Evolutionary conservation across 1,284 basidiomycete species (phyloP), one percentile per base, ranked within the genome.

Genomic region (Rhodotorula glutinis): DNA sequence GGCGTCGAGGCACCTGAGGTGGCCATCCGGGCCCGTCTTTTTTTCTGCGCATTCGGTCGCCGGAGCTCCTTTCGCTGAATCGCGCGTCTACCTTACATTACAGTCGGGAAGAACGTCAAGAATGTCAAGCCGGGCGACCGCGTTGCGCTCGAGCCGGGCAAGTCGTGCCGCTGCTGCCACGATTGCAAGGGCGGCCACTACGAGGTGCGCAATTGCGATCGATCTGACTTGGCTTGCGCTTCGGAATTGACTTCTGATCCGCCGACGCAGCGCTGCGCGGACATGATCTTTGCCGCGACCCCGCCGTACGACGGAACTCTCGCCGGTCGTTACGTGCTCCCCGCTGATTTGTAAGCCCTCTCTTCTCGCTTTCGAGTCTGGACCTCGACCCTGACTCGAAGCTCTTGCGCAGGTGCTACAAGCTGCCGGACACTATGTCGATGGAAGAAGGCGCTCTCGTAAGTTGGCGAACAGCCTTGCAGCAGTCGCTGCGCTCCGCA

Each of bases 301-400:
- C 92, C 92, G 60, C 91, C 92, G 0, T 86, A 88, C 76, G 90
- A 94, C 75, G 92, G 92, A 55, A 94, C 92, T 21, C 84, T 95
- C 19, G 84, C 83, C 55, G 86, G 90, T 41, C 94, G 73, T 73
- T 80, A 79, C 75, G 77, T 75, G 44, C 72, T 80, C 14, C 76
- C 68, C 3, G 60, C 66, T 43, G 67, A 74, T 53, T 51, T 74
- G 66, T 69, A 27, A 47, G 61, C 53, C 25, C 5, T 19, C n/a
- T 8, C 10, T 44, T 29, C 29, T 21, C 11, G 49, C 55, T 25
- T 27, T 43, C 41, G 27, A 47, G 47, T 21, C 49, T 19, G 9
- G 4, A 5, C 25, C 16, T 7, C 16, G 10, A 4, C 29, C 19
- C 56, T 47, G 17, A 29, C 11, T 90, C 91, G 1, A 85, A 88